Base-by-base conservation (phyloP, 768 basidiomycete species). In the Amanita pseudoporphyria region DNA sequence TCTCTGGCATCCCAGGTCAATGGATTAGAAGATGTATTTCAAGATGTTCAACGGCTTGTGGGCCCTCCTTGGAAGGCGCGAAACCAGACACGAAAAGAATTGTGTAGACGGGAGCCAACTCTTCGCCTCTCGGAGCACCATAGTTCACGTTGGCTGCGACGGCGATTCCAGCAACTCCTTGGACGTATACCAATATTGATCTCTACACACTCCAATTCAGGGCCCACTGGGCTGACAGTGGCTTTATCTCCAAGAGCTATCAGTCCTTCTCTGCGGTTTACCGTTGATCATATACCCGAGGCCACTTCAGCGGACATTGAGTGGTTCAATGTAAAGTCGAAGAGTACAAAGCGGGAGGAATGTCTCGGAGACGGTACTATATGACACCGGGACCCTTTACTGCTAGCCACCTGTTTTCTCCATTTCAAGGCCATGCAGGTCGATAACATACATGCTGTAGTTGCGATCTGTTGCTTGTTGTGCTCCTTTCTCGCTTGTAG, bases 361-460 rank as follows among this genome's bases (percentile, higher is more conserved):
- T 28, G 31, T 32, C 14, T n/a, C 7, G 9, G 32, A 44, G 26
- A n/a, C 21, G 47, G 43, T 39, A 28, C 28, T 45, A 46, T 24
- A 52, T 31, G 26, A 43, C 36, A 48, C 32, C 19, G 45, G 39
- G 18, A 33, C 24, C 52, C 45, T 54, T 46, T 53, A 55, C 51
- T 56, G 56, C 47, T 58, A 59, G 53, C 46, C 43, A 62, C 57
- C 64, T 32, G 64, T 64, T 52, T 71, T 73, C 41, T 73, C 71
- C 60, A 88, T 67, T 63, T 84, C 86, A 57, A 89, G 61, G 51
- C 82, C 87, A 58, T 93, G 93, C 57, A 96, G 65, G 60, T 95
- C 92, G 59, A 94, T 94, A 55, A 90, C 73, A 64, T 90, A 92
- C 76, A 84, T 80, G 65, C 82, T 85, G 64, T 90, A 91, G 58